Conservation (phyloP, 2,329 filamentous ascomycete genomes). For the Claviceps lovelessii region DNA sequence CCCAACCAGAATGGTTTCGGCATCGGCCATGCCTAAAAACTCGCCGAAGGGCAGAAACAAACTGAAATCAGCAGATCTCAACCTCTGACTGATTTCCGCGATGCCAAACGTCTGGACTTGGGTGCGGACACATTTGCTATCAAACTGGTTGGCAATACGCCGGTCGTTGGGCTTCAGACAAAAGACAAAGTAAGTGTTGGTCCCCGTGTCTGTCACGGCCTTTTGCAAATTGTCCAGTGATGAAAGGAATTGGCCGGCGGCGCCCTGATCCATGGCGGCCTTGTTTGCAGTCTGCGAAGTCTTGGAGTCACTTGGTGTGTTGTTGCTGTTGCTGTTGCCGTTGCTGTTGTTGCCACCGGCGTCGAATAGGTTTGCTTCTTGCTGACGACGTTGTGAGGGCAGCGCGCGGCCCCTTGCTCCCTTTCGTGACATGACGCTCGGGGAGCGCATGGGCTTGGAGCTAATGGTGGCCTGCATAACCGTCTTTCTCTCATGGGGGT, state of each 20-base stretch:
- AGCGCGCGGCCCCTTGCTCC: slow-evolving; percentile 31
- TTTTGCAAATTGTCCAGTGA: slow-evolving; percentile 84
- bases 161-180: slow-evolving; percentile 95
- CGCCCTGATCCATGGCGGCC: slow-evolving; percentile 54
- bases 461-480: slow-evolving; percentile 95
- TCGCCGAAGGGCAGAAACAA: slow-evolving; percentile 92
- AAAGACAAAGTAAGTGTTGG: slow-evolving; percentile 92
- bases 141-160: slow-evolving; percentile 94
- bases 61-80: slow-evolving; percentile 89
- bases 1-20: slow-evolving; percentile 73
- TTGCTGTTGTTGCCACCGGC: neutral
- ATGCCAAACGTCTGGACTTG: slow-evolving; percentile 94
- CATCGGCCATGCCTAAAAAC: slow-evolving; percentile 77
- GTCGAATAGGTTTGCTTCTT: slow-evolving; percentile 19
- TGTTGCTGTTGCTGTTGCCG: slow-evolving; percentile 10
- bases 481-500: slow-evolving; percentile 76
- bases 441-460: slow-evolving; percentile 83
- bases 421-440: slow-evolving; percentile 80
- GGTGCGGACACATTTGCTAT: slow-evolving; percentile 92
- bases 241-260: slow-evolving; percentile 80
- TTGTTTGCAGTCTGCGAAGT: slow-evolving; percentile 21
- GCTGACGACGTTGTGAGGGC: slow-evolving; percentile 22
- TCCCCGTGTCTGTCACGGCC: slow-evolving; percentile 64
- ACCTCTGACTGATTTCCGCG: slow-evolving; percentile 85
- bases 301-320: slow-evolving; percentile 24